Evolutionary conservation across 371 early-diverging fungal genomes (phyloP), one percentile per base, ranked within the genome.

Genomic region (Catenaria anguillulae): DNA sequence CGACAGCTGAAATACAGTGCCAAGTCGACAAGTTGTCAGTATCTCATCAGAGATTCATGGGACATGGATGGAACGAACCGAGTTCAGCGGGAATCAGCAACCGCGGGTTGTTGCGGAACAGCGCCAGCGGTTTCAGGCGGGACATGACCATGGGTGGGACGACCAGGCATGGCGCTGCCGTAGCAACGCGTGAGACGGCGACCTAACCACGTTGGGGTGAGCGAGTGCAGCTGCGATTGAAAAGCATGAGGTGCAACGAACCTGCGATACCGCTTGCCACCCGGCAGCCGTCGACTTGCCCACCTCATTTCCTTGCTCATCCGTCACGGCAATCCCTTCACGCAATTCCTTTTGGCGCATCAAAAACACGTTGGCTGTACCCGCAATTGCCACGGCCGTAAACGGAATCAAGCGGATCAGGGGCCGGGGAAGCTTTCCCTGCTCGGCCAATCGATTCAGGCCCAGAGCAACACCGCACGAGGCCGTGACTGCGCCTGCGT

Each of bases 301-400:
- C 12, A 84, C 72, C 8, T 67, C 65, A 24, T 77, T 73, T 29
- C 86, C 85, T 15, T 84, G 68, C 15, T 73, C 64, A 63, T 84
- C 81, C 59, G 71, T 76, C 0, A 89, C 85, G 54, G 79, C 73
- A 42, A 89, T 89, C 40, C 63, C 63, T 37, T 70, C 75, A 74
- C 63, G 73, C 58, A 90, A 70, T 61, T 90, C 90, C 67, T 90
- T 90, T 43, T 80, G 77, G n/a, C 90, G 71, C 90, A 90, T 90
- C 68, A 89, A 69, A 61, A 87, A 84, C 31, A 90, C 88, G 63
- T 90, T 90, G 59, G 85, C 75, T 23, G 88, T 84, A 33, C 59
- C 59, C 23, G 90, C 90, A 8, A 84, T 75, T 0, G 89, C 86
- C 15, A 89, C 90, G 37, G 90, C 88, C 8, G 77, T 72, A 64